Evolutionary conservation across 2,329 filamentous ascomycete species (phyloP), one percentile per base, ranked within the genome.

Genomic region (Berkeleyomyces basicola): DNA sequence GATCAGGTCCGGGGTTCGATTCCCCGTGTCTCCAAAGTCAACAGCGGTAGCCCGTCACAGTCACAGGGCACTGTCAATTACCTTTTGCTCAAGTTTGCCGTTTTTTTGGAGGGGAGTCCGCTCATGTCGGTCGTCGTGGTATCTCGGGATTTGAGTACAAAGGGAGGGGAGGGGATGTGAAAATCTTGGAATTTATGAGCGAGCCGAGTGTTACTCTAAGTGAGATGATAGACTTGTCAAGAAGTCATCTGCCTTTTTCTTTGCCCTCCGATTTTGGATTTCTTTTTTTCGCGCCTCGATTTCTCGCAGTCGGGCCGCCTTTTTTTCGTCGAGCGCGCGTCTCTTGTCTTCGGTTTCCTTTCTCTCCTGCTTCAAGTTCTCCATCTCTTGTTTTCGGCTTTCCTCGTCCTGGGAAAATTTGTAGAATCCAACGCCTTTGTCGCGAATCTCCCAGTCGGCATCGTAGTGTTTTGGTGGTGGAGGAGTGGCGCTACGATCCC

Each of bases 391-490:
- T 68, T 74, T 73, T 70, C 85, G 77, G 66, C 78, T 77, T 67
- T 81, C 83, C 70, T 86, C 84, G 72, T 95, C 87, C 67, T 81
- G 82, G 64, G 86, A 89, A 71, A 99, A 97, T 63, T 87, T 84
- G 75, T 90, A 96, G 74, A 97, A 99, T 0, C 88, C 93, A 0
- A 88, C 88, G 3, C 93, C 93, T 69, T 93, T 92, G 53, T 83
- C 89, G 65, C 93, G 79, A 58, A 96, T 84, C 78, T 99, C 93
- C 65, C 80, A 80, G 65, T 82, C 81, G 1, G 89, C 89, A 71
- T 96, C 87, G 73, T 97, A 99, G 74, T 97, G 92, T 69, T 79
- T 78, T 68, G 86, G 82, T 6, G 85, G 82, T 4, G 90, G 91
- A 61, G 91, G 90, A 58, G 91, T 96, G 60, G 85, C 78, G 68